Percentiles rank a stretch among this genome's conserved stretches.
Evolutionary conservation across 108 stramenopile species (phyloP).

Genomic region (Fragilaria radians): DNA sequence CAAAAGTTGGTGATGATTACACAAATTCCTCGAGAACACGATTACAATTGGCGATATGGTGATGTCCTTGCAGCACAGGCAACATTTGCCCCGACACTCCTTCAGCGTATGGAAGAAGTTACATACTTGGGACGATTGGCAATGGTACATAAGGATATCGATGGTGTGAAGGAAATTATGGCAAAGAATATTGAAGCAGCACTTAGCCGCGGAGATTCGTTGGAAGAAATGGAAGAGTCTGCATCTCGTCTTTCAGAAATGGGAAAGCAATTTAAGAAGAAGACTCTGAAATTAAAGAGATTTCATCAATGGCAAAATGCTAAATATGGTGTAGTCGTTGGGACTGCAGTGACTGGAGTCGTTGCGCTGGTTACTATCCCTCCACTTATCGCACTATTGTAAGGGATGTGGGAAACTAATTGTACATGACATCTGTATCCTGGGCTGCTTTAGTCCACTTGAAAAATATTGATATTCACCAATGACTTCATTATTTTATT

Average conservation of each 20-base stretch:
- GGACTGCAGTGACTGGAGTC: constrained; percentile 55
- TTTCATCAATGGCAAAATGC: constrained; percentile 62
- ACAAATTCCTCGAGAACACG: constrained; percentile 31
- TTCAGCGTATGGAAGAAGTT: constrained; percentile 62
- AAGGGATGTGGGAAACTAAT: no score
- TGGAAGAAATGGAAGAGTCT: constrained; percentile 38
- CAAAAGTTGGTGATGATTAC: constrained; percentile 59
- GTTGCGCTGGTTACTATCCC: constrained; percentile 51
- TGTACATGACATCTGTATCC: no score
- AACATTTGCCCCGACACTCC: constrained; percentile 56
- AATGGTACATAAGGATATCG: constrained; percentile 37
- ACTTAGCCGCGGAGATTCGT: constrained; percentile 42
- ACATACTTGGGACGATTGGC: constrained; percentile 35
- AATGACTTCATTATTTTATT: no score
- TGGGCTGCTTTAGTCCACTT: no score
- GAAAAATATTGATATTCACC: no score
- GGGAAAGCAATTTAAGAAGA: constrained; percentile 56
- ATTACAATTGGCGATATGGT: constrained; percentile 42
- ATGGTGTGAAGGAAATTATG: constrained; percentile 53
- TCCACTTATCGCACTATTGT: constrained; percentile 51
- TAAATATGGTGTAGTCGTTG: constrained; percentile 59
- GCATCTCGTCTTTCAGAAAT: constrained; percentile 34
- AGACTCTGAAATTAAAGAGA: constrained; percentile 34
- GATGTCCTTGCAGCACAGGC: constrained; percentile 33
- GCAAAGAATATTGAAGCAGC: constrained; percentile 45